Conservation (phyloP, 805 yeast species). For the Metschnikowia amazonensis region DNA sequence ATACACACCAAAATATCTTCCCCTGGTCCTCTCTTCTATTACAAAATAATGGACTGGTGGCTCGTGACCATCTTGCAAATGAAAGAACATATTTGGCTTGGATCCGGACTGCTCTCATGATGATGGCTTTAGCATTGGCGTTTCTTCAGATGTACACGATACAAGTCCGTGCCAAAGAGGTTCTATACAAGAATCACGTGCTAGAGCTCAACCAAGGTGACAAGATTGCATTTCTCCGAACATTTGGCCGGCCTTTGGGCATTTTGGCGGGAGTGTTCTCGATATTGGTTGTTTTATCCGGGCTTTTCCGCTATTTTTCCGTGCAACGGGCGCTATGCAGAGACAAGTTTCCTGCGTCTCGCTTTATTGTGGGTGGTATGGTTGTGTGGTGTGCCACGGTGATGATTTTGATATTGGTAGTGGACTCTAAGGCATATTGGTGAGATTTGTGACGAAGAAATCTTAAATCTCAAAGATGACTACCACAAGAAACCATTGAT, state of each 20-base stretch:
- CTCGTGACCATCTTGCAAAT: slow-evolving; percentile 51
- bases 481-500: too few species aligned
- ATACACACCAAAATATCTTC: too few species aligned
- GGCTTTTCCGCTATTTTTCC: slow-evolving; percentile 10
- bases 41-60: slow-evolving; percentile 32
- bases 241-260: slow-evolving; percentile 13
- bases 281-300: slow-evolving; percentile 5
- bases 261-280: slow-evolving; percentile 11
- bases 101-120: slow-evolving; percentile 56
- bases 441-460: too few species aligned
- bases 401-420: slow-evolving; percentile 12
- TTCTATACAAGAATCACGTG: slow-evolving; percentile 1
- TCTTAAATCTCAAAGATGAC: too few species aligned
- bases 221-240: slow-evolving; percentile 1
- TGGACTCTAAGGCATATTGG: slow-evolving; percentile 9
- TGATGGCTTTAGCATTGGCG: slow-evolving; percentile 59
- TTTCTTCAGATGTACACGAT: slow-evolving; percentile 54
- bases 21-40: slow-evolving; percentile 19
- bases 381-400: slow-evolving; percentile 5
- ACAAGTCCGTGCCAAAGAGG: slow-evolving; percentile 18
- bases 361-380: slow-evolving; percentile 10
- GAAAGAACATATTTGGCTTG: slow-evolving; percentile 64
- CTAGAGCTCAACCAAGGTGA: neutral
- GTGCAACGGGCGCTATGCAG: slow-evolving; percentile 12
- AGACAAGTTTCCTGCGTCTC: slow-evolving; percentile 13